Evolutionary conservation across 2,329 filamentous ascomycete species (phyloP), one percentile per base, ranked within the genome.

Genomic region (Pestalotiopsis sp.): DNA sequence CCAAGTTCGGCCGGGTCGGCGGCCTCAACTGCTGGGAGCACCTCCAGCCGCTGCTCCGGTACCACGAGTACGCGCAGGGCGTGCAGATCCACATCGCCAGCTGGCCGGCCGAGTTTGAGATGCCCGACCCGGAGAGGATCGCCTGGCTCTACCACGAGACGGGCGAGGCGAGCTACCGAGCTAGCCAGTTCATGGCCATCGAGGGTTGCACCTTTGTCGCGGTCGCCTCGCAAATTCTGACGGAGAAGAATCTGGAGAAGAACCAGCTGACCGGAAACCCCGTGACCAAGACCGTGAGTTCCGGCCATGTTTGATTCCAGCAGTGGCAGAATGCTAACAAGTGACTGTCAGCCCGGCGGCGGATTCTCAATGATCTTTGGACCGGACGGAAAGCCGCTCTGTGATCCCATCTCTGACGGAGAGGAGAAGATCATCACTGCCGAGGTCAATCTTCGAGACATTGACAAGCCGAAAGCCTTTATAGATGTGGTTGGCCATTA

Each of bases 351-450:
- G 72, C 79, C 79, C 0, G 79, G 81, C 2, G 83, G 83, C 25
- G 86, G 86, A 1, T 83, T 82, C 66, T 83, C 83, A 3, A 85
- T 84, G 69, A 81, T 87, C 25, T 85, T 85, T 68, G 86, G 83
- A 0, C 86, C 86, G 0, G 86, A 88, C 71, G 86, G 86, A 1
- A 77, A 83, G 36, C 75, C 81, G 3, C 71, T 88, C 57, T 82
- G 80, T 3, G 79, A 83, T 49, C 74, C 80, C 0, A 45, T 83
- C 67, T 75, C 77, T 3, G 75, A 77, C 14, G 79, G 79, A 0
- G 78, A 80, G 27, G 87, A 89, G 71, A 81, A 82, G 4, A 82
- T 88, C 12, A 67, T 88, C 7, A 84, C 81, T 67, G 85, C 85
- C 0, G 84, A 88, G 68, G 73, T 88, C 61, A 82, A 88, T 49